Evolutionary conservation across 108 stramenopile genomes (phyloP).

Genomic region (Cyclotella choctawhatcheeana): DNA sequence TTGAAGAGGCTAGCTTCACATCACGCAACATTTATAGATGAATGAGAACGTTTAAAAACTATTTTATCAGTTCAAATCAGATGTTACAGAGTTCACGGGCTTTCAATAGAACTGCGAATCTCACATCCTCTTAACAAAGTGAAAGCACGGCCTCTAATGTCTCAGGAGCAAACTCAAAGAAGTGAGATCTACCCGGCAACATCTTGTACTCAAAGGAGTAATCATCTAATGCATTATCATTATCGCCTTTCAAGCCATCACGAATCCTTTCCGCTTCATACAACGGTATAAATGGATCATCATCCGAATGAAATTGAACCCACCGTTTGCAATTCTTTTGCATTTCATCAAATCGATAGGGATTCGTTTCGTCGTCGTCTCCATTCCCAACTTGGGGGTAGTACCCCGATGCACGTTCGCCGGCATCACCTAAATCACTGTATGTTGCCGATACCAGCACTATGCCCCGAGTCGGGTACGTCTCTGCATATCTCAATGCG

Average conservation of each 20-base stretch:
- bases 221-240: constrained; percentile 18
- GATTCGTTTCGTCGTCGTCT: constrained; percentile 36
- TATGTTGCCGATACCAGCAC: constrained; percentile 73
- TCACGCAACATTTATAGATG: too few relatives aligned
- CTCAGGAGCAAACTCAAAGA: constrained; percentile 65
- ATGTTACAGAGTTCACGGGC: too few relatives aligned
- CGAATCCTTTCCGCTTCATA: constrained; percentile 61
- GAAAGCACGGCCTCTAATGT: constrained; percentile 53
- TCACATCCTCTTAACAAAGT: constrained; percentile 19
- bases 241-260: constrained; percentile 63
- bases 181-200: constrained; percentile 71
- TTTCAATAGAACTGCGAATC: too few relatives aligned
- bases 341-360: constrained; percentile 65
- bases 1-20: too few relatives aligned
- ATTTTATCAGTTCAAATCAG: too few relatives aligned
- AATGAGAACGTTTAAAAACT: too few relatives aligned
- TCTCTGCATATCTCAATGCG: constrained; percentile 67
- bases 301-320: constrained; percentile 77
- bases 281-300: constrained; percentile 77
- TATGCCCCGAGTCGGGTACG: constrained; percentile 46
- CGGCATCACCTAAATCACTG: constrained; percentile 71
- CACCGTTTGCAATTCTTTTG: constrained; percentile 58
- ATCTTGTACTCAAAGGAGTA: constrained; percentile 44
- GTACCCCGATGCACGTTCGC: constrained; percentile 75
- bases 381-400: constrained; percentile 58